Evolutionary conservation across 1,284 basidiomycete species (phyloP).

Genomic region (Amanita bisporigera): DNA sequence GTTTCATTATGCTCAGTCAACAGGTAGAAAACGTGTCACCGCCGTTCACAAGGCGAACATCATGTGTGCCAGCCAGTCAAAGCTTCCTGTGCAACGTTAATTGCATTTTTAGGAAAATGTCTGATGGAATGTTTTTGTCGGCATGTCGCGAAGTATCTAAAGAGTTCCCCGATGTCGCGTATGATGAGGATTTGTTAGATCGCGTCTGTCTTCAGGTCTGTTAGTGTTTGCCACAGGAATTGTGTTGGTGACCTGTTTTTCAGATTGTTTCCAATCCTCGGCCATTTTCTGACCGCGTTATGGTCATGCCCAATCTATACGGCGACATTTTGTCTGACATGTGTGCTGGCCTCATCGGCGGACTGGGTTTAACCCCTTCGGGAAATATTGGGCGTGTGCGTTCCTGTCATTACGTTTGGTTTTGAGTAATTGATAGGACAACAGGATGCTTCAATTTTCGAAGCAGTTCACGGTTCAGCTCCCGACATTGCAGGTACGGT

Average conservation of each 20-base stretch:
- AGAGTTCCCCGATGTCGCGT: constrained; percentile 92
- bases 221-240: neutral
- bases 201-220: constrained; percentile 91
- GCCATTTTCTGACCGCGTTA: constrained; percentile 96
- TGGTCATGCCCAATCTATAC: constrained; percentile 99
- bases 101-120: constrained; percentile 83
- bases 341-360: constrained; percentile 98
- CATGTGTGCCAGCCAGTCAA: constrained; percentile 64
- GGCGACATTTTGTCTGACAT: constrained; percentile 99
- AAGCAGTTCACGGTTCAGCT: constrained; percentile 98
- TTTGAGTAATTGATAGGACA: constrained; percentile 9
- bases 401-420: constrained; percentile 6
- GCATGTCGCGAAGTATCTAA: constrained; percentile 97
- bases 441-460: constrained; percentile 98
- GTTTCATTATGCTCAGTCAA: constrained; percentile 94
- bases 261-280: constrained; percentile 91
- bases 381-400: constrained; percentile 95
- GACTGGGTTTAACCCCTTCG: constrained; percentile 96
- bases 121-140: constrained; percentile 99
- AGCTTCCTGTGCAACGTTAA: neutral
- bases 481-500: constrained; percentile 80
- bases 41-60: constrained; percentile 99
- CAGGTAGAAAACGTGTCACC: constrained; percentile 91
- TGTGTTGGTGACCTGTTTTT: neutral
- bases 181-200: constrained; percentile 98